Evolutionary conservation across 306 rosid genomes (phyloP), one percentile per base, ranked within the genome.

Genomic region (Sicyos baderoa): DNA sequence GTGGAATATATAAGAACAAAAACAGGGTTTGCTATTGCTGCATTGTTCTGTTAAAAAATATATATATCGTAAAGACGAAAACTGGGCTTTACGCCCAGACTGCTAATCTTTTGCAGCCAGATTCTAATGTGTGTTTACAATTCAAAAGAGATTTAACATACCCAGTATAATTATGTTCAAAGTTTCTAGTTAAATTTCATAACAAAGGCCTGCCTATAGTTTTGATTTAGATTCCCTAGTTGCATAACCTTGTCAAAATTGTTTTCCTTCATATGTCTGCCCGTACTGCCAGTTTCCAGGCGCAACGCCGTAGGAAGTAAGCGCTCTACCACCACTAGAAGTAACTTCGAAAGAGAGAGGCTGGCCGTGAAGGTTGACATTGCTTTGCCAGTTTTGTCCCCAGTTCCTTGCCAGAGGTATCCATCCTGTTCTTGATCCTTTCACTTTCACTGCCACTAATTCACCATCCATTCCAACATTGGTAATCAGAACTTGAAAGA

Each of bases 351-450:
- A 94, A 19, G 99, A 90, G 72, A 94, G 74, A 72, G 97, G 99
- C 76, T 94, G 97, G 27, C 81, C 75, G 75, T 81, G 84, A 53
- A 94, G 89, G 79, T 93, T 81, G 78, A 79, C 82, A 77, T 84
- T 86, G 87, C 89, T 86, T 75, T 89, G 95, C 95, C 97, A 89
- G 76, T 79, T 82, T 73, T 87, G 95, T 18, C 98, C 98, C 96
- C 96, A 88, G 35, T 89, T 89, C 76, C 96, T 86, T 37, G 93
- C 88, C 97, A 94, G 79, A 0, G 96, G 91, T 60, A 90, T 88
- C 99, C 99, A 94, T 19, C 99, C 97, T 48, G 97, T 94, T 82
- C 79, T 86, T 18, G 97, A 85, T 50, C 99, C 97, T 77, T 94
- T 94, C 88, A 90, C 96, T 77, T 94, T 94, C 78, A 90, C 97